Percentiles rank a stretch among this genome's conserved stretches.
These are phyloP conservation scores for Cymbopogon flexuosus DNA, from an alignment of 202 grass and related monocot genomes.

Conservation along the genomic window DNA sequence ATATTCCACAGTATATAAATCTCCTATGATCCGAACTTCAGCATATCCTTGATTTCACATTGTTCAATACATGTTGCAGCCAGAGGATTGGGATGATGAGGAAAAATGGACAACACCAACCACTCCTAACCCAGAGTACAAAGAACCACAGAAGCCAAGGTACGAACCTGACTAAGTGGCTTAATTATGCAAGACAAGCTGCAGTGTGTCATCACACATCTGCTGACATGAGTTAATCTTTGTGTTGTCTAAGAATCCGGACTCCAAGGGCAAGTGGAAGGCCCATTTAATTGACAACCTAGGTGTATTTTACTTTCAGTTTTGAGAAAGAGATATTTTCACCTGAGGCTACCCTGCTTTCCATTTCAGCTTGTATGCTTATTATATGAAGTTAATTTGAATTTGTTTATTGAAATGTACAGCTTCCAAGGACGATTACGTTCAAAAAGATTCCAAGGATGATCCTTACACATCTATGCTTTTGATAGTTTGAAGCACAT, in stretches of 20 bases:
- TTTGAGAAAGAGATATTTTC: neutral
- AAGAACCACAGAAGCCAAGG: constrained; percentile 70
- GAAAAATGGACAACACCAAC: constrained; percentile 78
- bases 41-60: neutral
- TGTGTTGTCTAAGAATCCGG: constrained; percentile 62
- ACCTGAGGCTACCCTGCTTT: neutral
- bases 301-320: constrained; percentile 31
- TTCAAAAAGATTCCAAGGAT: no score
- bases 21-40: neutral
- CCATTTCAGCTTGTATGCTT: neutral
- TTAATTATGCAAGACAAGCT: neutral
- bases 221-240: constrained; percentile 16
- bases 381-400: neutral
- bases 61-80: constrained; percentile 31
- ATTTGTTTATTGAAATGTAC: constrained; percentile 13
- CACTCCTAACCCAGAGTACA: constrained; percentile 78
- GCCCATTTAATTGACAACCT: constrained; percentile 91
- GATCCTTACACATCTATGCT: constrained; percentile 67
- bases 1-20: neutral
- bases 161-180: neutral
- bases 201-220: neutral
- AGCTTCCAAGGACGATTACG: constrained; percentile 81
- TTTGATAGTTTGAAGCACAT: constrained; percentile 63
- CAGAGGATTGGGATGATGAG: constrained; percentile 78
- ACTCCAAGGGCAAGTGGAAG: constrained; percentile 93